Evolutionary conservation across 352 stramenopile genomes (phyloP).

Genomic region (Plasmopara halstedii): DNA sequence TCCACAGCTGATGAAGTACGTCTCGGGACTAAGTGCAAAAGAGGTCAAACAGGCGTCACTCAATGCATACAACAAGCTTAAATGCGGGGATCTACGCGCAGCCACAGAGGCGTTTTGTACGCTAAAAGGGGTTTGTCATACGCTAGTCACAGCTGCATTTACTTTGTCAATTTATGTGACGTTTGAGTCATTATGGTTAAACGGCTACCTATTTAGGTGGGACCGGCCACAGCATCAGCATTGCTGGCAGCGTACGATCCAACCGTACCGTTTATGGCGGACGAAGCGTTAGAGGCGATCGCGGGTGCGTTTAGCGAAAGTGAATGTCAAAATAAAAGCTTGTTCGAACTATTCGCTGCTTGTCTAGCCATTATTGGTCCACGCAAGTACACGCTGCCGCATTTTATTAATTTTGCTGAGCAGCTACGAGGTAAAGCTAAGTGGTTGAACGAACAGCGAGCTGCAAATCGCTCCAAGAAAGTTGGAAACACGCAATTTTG

Average conservation of each 20-base stretch:
- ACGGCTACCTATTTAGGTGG: constrained; percentile 34
- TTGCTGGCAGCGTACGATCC: constrained; percentile 63
- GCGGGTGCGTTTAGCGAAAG: constrained; percentile 25
- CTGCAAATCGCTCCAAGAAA: constrained; percentile 16
- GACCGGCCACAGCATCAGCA: constrained; percentile 66
- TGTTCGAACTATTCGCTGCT: neutral
- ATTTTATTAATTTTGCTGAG: constrained; percentile 59
- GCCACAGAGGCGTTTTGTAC: constrained; percentile 42
- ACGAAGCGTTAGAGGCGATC: constrained; percentile 70
- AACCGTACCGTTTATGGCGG: constrained; percentile 67
- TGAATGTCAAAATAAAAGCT: constrained; percentile 4
- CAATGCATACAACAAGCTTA: constrained; percentile 29
- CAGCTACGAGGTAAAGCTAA: constrained; percentile 43
- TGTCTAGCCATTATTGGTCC: constrained; percentile 49
- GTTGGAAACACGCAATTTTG: constrained; percentile 20
- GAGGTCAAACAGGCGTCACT: constrained; percentile 43
- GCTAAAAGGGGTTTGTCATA: constrained; percentile 58
- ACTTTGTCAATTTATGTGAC: neutral
- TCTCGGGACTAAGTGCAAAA: constrained; percentile 31
- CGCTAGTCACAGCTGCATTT: neutral
- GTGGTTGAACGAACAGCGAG: constrained; percentile 42
- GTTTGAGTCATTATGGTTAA: neutral
- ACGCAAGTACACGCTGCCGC: constrained; percentile 70
- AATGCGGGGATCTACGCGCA: constrained; percentile 22
- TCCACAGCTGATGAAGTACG: constrained; percentile 68